These are phyloP conservation scores for Talaromyces proteolyticus DNA, from an alignment of 495 filamentous ascomycete species.

Conservation along the genomic window DNA sequence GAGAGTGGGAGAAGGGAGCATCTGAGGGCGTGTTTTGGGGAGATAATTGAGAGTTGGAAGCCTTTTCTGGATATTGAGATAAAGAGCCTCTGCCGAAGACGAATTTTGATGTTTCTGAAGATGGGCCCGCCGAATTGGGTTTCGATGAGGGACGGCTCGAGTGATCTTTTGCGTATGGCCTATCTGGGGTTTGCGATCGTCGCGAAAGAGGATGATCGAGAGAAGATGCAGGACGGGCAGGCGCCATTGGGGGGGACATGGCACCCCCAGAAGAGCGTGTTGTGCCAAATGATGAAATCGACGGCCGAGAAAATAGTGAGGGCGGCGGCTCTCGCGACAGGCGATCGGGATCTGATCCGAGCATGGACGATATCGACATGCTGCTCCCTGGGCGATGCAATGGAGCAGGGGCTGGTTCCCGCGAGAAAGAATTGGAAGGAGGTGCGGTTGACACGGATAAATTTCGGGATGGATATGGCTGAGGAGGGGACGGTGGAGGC, in stretches of 20 bases:
- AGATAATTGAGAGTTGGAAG: slow-evolving; percentile 28
- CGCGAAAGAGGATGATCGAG: slow-evolving; percentile 57
- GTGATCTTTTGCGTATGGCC: slow-evolving; percentile 31
- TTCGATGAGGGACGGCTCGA: slow-evolving; percentile 29
- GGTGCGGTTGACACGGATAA: slow-evolving; percentile 31
- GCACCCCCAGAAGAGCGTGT: slow-evolving; percentile 27
- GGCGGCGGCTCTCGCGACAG: slow-evolving; percentile 49
- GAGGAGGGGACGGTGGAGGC: slow-evolving; percentile 55
- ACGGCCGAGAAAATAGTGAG: slow-evolving; percentile 48
- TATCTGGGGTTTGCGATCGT: slow-evolving; percentile 71
- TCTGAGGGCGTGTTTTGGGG: slow-evolving; percentile 31
- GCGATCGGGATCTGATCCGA: slow-evolving; percentile 59
- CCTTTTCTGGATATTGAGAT: slow-evolving; percentile 34
- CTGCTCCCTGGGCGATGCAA: slow-evolving; percentile 60
- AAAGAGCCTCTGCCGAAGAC: slow-evolving; percentile 22
- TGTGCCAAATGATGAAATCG: slow-evolving; percentile 32
- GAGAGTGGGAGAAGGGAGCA: slow-evolving; percentile 25
- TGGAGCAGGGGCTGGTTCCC: slow-evolving; percentile 45
- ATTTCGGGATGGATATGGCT: slow-evolving; percentile 40
- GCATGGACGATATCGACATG: slow-evolving; percentile 97
- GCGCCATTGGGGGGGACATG: slow-evolving; percentile 41
- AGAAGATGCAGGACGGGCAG: slow-evolving; percentile 31
- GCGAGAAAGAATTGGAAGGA: slow-evolving; percentile 38
- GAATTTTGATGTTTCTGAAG: slow-evolving; percentile 27
- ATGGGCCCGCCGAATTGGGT: slow-evolving; percentile 36